Evolutionary conservation across 1,284 basidiomycete species (phyloP).

Genomic region (Irpex sp.): DNA sequence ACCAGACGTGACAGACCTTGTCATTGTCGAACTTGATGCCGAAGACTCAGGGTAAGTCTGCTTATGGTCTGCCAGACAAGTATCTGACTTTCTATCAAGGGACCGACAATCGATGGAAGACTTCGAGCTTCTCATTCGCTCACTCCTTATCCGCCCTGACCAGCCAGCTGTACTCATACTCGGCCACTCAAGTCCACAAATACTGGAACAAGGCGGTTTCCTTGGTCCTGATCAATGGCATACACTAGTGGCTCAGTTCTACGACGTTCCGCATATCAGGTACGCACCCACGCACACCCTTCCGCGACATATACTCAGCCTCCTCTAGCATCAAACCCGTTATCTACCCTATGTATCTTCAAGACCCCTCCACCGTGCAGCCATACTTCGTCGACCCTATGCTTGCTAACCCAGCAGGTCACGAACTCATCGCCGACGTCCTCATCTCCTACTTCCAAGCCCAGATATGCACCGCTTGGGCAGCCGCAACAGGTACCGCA

Average conservation of each 20-base stretch:
- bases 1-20: constrained; percentile 87
- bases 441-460: constrained; percentile 85
- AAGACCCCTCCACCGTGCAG: constrained; percentile 63
- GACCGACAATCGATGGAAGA: constrained; percentile 72
- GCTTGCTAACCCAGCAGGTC: constrained; percentile 78
- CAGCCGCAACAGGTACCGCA: constrained; percentile 62
- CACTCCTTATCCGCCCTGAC: constrained; percentile 83
- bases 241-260: constrained; percentile 88
- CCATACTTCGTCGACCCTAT: constrained; percentile 81
- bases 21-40: constrained; percentile 90
- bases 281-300: constrained; percentile 22
- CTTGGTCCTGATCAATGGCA: constrained; percentile 88
- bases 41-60: constrained; percentile 78
- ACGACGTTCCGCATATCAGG: constrained; percentile 90
- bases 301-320: not conserved
- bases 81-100: constrained; percentile 33
- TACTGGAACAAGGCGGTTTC: constrained; percentile 76
- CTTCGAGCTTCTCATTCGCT: constrained; percentile 90
- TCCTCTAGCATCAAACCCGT: constrained; percentile 68
- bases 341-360: constrained; percentile 80
- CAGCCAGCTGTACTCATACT: constrained; percentile 87
- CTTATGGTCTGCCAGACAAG: not conserved
- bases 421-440: constrained; percentile 82
- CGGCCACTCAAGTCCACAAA: constrained; percentile 88
- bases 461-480: constrained; percentile 86